Base-by-base conservation (phyloP, 306 rosid species). In the Dicorynia guianensis region DNA sequence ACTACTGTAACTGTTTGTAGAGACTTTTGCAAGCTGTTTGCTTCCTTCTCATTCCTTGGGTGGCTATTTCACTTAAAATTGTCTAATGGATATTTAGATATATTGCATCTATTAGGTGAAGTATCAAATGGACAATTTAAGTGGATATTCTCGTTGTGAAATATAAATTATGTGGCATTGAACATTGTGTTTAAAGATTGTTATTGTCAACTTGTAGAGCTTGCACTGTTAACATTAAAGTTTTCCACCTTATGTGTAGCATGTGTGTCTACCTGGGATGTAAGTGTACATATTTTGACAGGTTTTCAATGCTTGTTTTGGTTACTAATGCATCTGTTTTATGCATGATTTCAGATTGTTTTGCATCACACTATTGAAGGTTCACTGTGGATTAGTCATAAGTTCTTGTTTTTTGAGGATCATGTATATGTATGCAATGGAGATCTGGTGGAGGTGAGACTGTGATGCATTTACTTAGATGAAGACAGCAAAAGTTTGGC, bases 401-500 rank as follows among this genome's bases (percentile, higher is more conserved):
- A 60, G 36, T 77, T 61, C 12, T 11, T 71, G 46, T 68, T 52
- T 25, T 44, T 77, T 33, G 72, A 69, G 65, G 75, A 79, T 75
- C 63, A 44, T 65, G 69, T 38, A 58, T 63, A 67, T 30, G 52
- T 68, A 48, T 36, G 9, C 72, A 64, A 72, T 20, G n/a, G 67
- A 67, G 43, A 58, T 83, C 69, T 49, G 42, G 36, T 52, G 72
- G 81, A 43, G 48, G 85, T 80, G 89, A 79, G 78, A 63, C 50
- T 63, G 71, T 79, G 67, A 83, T 83, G 91, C 78, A 18, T 74
- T 76, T 81, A 57, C 63, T 54, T 79, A 84, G 86, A 95, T 96
- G 99, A 96, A 96, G 91, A 69, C 91, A 1, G 74, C 68, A 56
- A 91, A 89, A 74, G 83, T 34, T 85, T 90, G 98, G 96, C 90